Percentiles rank a stretch among this genome's conserved stretches.
Evolutionary conservation across 2,329 filamentous ascomycete species (phyloP).

Genomic region (Scolecobasidium constrictum): DNA sequence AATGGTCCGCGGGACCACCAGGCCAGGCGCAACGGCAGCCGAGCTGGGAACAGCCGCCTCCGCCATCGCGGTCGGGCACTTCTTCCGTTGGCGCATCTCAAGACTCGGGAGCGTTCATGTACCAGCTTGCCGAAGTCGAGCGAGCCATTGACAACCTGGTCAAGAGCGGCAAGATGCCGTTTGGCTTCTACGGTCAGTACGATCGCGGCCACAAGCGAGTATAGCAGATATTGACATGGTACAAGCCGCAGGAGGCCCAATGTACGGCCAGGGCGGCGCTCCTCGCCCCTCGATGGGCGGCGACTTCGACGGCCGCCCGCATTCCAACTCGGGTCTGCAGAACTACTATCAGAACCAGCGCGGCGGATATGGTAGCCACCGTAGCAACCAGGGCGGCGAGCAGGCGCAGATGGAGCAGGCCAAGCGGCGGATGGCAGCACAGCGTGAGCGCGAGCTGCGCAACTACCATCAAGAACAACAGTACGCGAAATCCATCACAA

Average conservation of each 20-base stretch:
- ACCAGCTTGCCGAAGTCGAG: conserved; percentile 90
- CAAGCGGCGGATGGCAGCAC: conserved; percentile 97
- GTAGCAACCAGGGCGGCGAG: conserved; percentile 72
- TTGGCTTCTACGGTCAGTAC: conserved; percentile 41
- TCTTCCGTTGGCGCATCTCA: conserved; percentile 58
- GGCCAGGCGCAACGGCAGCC: conserved; percentile 39
- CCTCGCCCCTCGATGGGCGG: conserved; percentile 75
- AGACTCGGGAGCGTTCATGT: conserved; percentile 67
- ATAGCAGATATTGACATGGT: conserved; percentile 27
- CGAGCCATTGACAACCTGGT: conserved; percentile 89
- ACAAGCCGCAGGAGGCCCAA: not conserved
- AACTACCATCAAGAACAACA: conserved; percentile 99
- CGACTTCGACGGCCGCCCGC: conserved; percentile 71
- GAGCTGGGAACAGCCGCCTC: conserved; percentile 62
- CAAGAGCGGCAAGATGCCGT: conserved; percentile 85
- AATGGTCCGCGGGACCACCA: conserved; percentile 51
- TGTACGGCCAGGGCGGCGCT: conserved; percentile 33
- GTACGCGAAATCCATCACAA: conserved; percentile 96
- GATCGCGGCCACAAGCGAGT: conserved; percentile 75
- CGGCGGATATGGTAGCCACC: conserved; percentile 48
- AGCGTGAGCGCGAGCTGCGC: conserved; percentile 96
- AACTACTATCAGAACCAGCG: conserved; percentile 92
- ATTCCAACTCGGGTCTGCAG: conserved; percentile 69
- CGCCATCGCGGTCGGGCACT: conserved; percentile 63
- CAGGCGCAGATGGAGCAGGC: conserved; percentile 98